Evolutionary conservation across 2,329 filamentous ascomycete genomes (phyloP).

Genomic region (Leptographium wingfieldii): DNA sequence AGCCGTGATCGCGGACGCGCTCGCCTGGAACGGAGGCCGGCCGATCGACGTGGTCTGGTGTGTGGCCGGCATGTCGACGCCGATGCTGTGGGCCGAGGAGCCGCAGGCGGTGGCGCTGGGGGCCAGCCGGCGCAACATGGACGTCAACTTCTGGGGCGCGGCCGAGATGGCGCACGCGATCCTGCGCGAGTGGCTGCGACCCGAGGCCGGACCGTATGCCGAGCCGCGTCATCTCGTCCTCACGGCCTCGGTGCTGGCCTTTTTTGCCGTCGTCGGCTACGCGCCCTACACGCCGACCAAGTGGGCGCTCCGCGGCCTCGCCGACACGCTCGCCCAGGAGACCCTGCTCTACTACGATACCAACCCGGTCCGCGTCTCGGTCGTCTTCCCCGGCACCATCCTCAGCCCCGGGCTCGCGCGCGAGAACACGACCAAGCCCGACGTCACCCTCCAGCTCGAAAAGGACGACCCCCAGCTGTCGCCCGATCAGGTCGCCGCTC

Average conservation of each 20-base stretch:
- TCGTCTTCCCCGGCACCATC: slow-evolving; percentile 78
- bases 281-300: slow-evolving; percentile 74
- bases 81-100: slow-evolving; percentile 71
- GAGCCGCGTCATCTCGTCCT: slow-evolving; percentile 71
- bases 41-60: slow-evolving; percentile 85
- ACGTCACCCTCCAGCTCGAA: slow-evolving; percentile 67
- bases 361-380: slow-evolving; percentile 56
- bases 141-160: slow-evolving; percentile 80
- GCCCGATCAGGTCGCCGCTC: slow-evolving; percentile 62
- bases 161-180: slow-evolving; percentile 77
- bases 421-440: slow-evolving; percentile 71
- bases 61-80: slow-evolving; percentile 62
- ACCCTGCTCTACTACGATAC: slow-evolving; percentile 67
- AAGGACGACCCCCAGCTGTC: slow-evolving; percentile 69
- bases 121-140: slow-evolving; percentile 66
- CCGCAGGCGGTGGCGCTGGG: slow-evolving; percentile 39
- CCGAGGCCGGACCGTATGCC: slow-evolving; percentile 29
- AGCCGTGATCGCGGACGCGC: slow-evolving; percentile 58
- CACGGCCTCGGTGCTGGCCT: slow-evolving; percentile 64
- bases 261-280: slow-evolving; percentile 73
- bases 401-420: slow-evolving; percentile 58
- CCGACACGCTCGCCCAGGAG: slow-evolving; percentile 75
- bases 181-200: slow-evolving; percentile 59
- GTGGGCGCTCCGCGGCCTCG: slow-evolving; percentile 68
- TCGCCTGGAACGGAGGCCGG: slow-evolving; percentile 61